Evolutionary conservation across 2,329 filamentous ascomycete species (phyloP).

Genomic region (Verticillium klebahnii): DNA sequence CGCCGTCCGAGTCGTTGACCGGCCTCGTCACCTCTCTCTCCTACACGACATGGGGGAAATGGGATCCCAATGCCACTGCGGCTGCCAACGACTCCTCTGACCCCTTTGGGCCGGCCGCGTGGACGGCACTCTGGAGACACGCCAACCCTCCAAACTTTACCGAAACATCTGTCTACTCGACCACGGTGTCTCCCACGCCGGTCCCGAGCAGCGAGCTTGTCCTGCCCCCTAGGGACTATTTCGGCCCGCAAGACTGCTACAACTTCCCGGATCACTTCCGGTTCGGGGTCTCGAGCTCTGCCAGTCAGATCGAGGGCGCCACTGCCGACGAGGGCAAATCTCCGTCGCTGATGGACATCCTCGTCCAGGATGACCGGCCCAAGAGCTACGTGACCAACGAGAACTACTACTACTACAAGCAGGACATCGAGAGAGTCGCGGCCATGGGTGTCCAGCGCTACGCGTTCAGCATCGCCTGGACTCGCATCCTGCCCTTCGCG

Average conservation of each 20-base stretch:
- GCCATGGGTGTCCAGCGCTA: slow-evolving; percentile 46
- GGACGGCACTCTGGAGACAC: slow-evolving; percentile 1
- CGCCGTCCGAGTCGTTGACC: slow-evolving; percentile 19
- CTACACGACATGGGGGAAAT: slow-evolving; percentile 28
- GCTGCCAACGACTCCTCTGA: slow-evolving; percentile 13
- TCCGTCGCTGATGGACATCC: slow-evolving; percentile 38
- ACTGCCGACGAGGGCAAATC: slow-evolving; percentile 36
- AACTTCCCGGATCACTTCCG: slow-evolving; percentile 43
- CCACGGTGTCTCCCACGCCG: slow-evolving; percentile 50
- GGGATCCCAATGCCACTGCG: slow-evolving; percentile 22
- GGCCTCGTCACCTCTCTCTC: slow-evolving; percentile 20
- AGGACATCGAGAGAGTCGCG: slow-evolving; percentile 49
- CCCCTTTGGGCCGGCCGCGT: not conserved
- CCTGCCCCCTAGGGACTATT: not conserved
- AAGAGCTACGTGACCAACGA: slow-evolving; percentile 37
- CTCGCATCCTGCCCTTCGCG: slow-evolving; percentile 47
- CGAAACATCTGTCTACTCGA: slow-evolving; percentile 16
- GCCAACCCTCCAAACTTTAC: slow-evolving; percentile 20
- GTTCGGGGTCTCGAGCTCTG: slow-evolving; percentile 44
- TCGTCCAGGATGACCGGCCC: slow-evolving; percentile 16
- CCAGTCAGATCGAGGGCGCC: slow-evolving; percentile 41
- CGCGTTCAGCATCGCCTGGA: slow-evolving; percentile 48
- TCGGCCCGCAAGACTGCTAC: not conserved
- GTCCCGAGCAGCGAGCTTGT: slow-evolving; percentile 46
- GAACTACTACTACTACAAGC: slow-evolving; percentile 52